Percentiles rank a stretch among this genome's conserved stretches.
phyloP scores from a whole-genome alignment of 495 filamentous ascomycete species.

The Glutinoglossum americanum region DNA sequence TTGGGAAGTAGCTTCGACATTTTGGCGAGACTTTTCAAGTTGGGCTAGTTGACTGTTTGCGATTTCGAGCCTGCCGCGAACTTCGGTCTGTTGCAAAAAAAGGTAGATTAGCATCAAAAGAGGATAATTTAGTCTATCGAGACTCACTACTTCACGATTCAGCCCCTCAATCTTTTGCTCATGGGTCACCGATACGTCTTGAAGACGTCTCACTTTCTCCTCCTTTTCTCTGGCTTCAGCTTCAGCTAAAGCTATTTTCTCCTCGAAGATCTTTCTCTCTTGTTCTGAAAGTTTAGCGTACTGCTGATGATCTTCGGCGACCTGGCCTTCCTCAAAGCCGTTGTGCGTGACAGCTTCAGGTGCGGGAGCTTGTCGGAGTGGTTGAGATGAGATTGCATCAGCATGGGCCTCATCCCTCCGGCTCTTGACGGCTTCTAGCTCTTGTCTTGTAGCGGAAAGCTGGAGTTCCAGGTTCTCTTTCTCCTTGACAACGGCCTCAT shows the following conservation, averaged over 20 bases:
- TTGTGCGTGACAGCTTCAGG: neutral
- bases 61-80: conserved; percentile 17
- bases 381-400: neutral
- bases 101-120: neutral
- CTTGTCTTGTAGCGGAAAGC: conserved; percentile 23
- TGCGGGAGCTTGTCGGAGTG: conserved; percentile 1
- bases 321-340: conserved; percentile 15
- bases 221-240: conserved; percentile 21
- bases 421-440: conserved; percentile 24
- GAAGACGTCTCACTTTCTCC: conserved; percentile 9
- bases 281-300: conserved; percentile 7
- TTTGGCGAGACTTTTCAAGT: conserved; percentile 2
- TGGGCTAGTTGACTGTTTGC: conserved; percentile 17
- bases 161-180: conserved; percentile 6
- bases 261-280: conserved; percentile 13
- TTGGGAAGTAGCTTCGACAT: neutral
- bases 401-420: conserved; percentile 17
- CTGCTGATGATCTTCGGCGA: conserved; percentile 9
- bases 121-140: neutral
- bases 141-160: conserved; percentile 12
- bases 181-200: neutral
- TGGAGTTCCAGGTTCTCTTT: conserved; percentile 25
- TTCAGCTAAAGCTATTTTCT: conserved; percentile 20
- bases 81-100: conserved; percentile 3
- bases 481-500: conserved; percentile 25